phyloP scores from a whole-genome alignment of 306 rosid genomes.

The Malus fusca region DNA sequence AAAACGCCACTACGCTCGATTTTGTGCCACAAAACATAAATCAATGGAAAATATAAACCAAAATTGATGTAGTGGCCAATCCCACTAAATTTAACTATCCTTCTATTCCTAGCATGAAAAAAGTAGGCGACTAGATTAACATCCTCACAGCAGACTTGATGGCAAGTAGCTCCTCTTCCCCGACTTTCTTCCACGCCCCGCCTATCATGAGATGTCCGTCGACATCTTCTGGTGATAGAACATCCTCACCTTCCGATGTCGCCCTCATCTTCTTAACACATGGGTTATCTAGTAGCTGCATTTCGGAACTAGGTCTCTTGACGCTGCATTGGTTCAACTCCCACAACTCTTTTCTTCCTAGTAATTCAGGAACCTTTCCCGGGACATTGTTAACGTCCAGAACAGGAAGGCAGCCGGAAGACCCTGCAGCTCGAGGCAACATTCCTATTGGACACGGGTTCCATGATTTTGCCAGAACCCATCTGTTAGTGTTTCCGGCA shows the following conservation, averaged over 20 bases:
- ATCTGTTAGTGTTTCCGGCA: constrained; percentile 25
- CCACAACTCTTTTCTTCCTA: constrained; percentile 19
- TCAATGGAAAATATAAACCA: too few species aligned
- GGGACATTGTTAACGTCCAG: constrained; percentile 29
- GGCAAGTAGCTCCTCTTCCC: constrained; percentile 49
- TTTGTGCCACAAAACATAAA: too few species aligned
- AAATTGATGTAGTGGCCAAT: too few species aligned
- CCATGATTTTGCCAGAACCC: constrained; percentile 71
- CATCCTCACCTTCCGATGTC: constrained; percentile 16
- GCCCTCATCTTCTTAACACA: constrained; percentile 51
- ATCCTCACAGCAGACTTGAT: constrained; percentile 54
- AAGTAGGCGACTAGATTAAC: constrained; percentile 27
- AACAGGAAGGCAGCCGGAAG: constrained; percentile 60
- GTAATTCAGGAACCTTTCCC: constrained; percentile 9
- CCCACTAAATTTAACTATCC: too few species aligned
- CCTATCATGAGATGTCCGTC: constrained; percentile 45
- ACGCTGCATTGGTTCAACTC: constrained; percentile 19
- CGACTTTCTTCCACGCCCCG: constrained; percentile 55
- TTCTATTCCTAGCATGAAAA: not conserved
- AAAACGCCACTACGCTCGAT: too few species aligned
- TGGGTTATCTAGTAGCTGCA: constrained; percentile 13
- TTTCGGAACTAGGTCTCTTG: constrained; percentile 46
- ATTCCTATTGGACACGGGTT: constrained; percentile 86
- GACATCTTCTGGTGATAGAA: constrained; percentile 17
- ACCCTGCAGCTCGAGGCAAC: constrained; percentile 62